phyloP scores from a whole-genome alignment of 2,329 filamentous ascomycete genomes.

The Colletotrichum neosansevieriae region DNA sequence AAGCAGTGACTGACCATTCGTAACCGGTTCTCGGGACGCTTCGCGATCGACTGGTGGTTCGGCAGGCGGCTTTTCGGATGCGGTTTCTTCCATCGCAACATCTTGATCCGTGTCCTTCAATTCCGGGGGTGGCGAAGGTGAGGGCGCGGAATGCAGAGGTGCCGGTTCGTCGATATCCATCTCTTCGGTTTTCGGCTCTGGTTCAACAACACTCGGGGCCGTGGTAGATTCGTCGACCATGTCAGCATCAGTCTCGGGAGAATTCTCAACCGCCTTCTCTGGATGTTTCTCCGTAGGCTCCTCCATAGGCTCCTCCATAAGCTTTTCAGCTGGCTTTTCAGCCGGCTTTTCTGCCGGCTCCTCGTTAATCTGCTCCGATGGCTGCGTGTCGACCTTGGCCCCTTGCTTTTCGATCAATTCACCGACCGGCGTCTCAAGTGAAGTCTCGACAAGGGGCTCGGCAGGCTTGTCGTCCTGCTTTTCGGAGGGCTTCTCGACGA shows the following conservation, averaged over 20 bases:
- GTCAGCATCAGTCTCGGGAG: slow-evolving; percentile 35
- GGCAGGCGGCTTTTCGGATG: slow-evolving; percentile 45
- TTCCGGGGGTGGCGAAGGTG: slow-evolving; percentile 3
- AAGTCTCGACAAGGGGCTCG: not conserved
- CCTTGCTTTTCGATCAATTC: not conserved
- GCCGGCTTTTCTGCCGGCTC: not conserved
- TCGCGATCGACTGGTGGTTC: slow-evolving; percentile 11
- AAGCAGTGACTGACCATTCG: slow-evolving; percentile 17
- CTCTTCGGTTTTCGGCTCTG: slow-evolving; percentile 55
- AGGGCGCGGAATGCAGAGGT: slow-evolving; percentile 21
- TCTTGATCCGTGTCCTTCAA: slow-evolving; percentile 38
- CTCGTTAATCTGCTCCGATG: slow-evolving; percentile 1
- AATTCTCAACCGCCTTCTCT: slow-evolving; percentile 9
- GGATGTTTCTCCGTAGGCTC: not conserved
- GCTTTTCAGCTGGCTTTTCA: not conserved
- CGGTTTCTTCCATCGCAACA: slow-evolving; percentile 39
- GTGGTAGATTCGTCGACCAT: slow-evolving; percentile 20
- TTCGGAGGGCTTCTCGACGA: not conserved
- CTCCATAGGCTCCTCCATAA: not conserved
- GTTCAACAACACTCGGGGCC: slow-evolving; percentile 17
- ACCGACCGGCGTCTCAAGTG: not conserved
- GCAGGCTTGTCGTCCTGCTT: not conserved
- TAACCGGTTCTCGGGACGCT: slow-evolving; percentile 18
- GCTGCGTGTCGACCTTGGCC: not conserved
- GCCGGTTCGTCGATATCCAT: slow-evolving; percentile 53